Conservation (phyloP, 2,329 filamentous ascomycete species). For the Trichoderma sp. region DNA sequence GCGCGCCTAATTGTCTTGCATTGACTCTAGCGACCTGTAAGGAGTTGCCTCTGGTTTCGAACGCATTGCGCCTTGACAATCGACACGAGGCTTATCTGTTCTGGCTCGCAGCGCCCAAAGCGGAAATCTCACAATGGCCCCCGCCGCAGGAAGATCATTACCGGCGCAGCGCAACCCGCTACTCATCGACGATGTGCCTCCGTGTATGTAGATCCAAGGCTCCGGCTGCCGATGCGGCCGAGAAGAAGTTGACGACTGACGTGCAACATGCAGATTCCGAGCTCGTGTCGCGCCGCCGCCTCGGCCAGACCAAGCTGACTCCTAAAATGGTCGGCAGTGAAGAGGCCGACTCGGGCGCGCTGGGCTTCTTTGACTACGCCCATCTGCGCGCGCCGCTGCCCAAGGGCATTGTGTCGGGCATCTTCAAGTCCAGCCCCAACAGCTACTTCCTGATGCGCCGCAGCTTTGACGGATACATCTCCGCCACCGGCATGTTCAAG, state of each 20-base stretch:
- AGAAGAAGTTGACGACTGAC: slow-evolving; percentile 30
- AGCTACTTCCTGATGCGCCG: slow-evolving; percentile 97
- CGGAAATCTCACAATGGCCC: slow-evolving; percentile 37
- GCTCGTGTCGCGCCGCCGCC: slow-evolving; percentile 78
- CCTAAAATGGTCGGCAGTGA: slow-evolving; percentile 78
- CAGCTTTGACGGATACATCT: slow-evolving; percentile 81
- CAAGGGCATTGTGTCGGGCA: slow-evolving; percentile 87
- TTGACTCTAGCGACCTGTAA: slow-evolving; percentile 23
- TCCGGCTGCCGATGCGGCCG: slow-evolving; percentile 14
- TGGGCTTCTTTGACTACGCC: slow-evolving; percentile 92
- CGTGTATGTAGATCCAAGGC: slow-evolving; percentile 50
- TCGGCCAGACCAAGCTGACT: slow-evolving; percentile 89
- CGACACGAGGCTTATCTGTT: slow-evolving; percentile 6
- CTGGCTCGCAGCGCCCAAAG: slow-evolving; percentile 6
- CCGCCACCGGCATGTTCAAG: slow-evolving; percentile 91
- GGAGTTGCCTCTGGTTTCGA: slow-evolving; percentile 28
- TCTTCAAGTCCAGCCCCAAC: slow-evolving; percentile 85
- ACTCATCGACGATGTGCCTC: slow-evolving; percentile 63
- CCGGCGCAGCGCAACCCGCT: slow-evolving; percentile 66
- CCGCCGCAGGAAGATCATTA: slow-evolving; percentile 47
- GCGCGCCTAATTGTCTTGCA: slow-evolving; percentile 27
- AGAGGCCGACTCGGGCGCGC: slow-evolving; percentile 69
- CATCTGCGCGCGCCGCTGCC: slow-evolving; percentile 91
- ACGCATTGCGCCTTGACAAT: slow-evolving; percentile 25
- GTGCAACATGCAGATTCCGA: slow-evolving; percentile 58